A percentile compares a stretch with the other conserved stretches of the same genome.
phyloP scores from a whole-genome alignment of 768 basidiomycete genomes.

The Psilocybe cyanescens region DNA sequence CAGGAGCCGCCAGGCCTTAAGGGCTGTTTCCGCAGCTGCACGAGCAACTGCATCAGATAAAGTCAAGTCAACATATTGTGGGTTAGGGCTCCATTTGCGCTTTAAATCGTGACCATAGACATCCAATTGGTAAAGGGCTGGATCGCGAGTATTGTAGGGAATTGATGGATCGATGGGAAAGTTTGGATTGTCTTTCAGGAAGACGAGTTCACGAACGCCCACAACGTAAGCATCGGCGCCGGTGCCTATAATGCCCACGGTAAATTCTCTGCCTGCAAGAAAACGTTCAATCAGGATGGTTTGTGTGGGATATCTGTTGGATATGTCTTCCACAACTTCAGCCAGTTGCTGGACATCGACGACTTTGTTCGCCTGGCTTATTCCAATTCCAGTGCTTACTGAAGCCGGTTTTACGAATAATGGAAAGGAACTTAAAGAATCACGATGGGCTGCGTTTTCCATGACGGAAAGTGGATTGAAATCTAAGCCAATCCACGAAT shows the following conservation, averaged over 20 bases:
- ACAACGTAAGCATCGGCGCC: slow-evolving; percentile 21
- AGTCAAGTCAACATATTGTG: slow-evolving; percentile 13
- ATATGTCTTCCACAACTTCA: slow-evolving; percentile 15
- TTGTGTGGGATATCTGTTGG: slow-evolving; percentile 22
- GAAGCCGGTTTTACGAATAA: slow-evolving; percentile 28
- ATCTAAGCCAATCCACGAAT: slow-evolving; percentile 5
- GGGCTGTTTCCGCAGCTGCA: slow-evolving; percentile 16
- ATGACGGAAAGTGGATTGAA: slow-evolving; percentile 8
- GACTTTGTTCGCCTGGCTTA: slow-evolving; percentile 23
- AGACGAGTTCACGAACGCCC: slow-evolving; percentile 24
- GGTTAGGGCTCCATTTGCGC: slow-evolving; percentile 11
- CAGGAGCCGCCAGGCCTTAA: slow-evolving; percentile 21
- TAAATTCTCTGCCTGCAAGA: slow-evolving; percentile 27
- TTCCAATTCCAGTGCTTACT: slow-evolving; percentile 24
- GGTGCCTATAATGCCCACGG: slow-evolving; percentile 27
- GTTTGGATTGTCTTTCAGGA: slow-evolving; percentile 15
- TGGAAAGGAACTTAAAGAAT: slow-evolving; percentile 22
- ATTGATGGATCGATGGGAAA: slow-evolving; percentile 13
- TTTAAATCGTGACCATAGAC: slow-evolving; percentile 22
- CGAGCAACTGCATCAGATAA: slow-evolving; percentile 15
- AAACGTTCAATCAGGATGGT: slow-evolving; percentile 27
- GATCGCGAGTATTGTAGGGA: slow-evolving; percentile 11
- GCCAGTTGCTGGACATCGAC: slow-evolving; percentile 14
- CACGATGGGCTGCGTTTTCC: slow-evolving; percentile 11
- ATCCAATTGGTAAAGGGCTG: slow-evolving; percentile 17